Percentiles rank a stretch among this genome's conserved stretches.
Conservation (phyloP, 768 basidiomycete species). For the Mrakia frigida region DNA sequence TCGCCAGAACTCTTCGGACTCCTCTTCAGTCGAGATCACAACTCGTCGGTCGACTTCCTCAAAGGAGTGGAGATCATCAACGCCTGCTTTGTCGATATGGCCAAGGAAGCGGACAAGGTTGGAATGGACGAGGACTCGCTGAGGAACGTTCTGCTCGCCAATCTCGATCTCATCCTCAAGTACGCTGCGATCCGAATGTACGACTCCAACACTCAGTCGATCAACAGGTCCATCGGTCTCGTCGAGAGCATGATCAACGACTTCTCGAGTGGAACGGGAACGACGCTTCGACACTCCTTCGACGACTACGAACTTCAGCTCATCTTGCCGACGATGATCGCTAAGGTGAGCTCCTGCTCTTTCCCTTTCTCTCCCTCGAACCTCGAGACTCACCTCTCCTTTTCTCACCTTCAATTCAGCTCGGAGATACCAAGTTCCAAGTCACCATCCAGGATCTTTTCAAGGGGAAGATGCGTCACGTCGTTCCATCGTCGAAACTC, state of each 20-base stretch:
- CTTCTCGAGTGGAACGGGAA: slow-evolving; percentile 21
- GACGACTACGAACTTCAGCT: slow-evolving; percentile 80
- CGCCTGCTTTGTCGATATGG: slow-evolving; percentile 64
- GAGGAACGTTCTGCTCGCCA: slow-evolving; percentile 67
- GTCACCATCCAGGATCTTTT: slow-evolving; percentile 57
- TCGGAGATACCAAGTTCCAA: slow-evolving; percentile 82
- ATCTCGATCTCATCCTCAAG: slow-evolving; percentile 86
- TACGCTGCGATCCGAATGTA: slow-evolving; percentile 86
- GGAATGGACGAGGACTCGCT: slow-evolving; percentile 51
- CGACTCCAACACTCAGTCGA: slow-evolving; percentile 37
- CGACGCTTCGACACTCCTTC: slow-evolving; percentile 42
- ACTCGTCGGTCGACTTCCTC: slow-evolving; percentile 86
- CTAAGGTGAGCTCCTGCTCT: slow-evolving; percentile 59
- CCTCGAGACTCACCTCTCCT: slow-evolving; percentile 6
- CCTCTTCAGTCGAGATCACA: slow-evolving; percentile 93
- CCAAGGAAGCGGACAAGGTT: slow-evolving; percentile 55
- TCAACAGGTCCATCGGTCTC: slow-evolving; percentile 71
- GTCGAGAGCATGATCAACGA: slow-evolving; percentile 68
- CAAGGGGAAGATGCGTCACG: slow-evolving; percentile 67
- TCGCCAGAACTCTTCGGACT: slow-evolving; percentile 68
- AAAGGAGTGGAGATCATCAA: slow-evolving; percentile 66
- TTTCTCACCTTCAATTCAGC: slow-evolving; percentile 49
- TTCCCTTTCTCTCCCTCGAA: no score
- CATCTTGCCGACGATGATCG: slow-evolving; percentile 81
- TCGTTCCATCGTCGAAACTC: slow-evolving; percentile 88